Evolutionary conservation across 2,329 filamentous ascomycete species (phyloP).

Genomic region (Aspergillus niger): DNA sequence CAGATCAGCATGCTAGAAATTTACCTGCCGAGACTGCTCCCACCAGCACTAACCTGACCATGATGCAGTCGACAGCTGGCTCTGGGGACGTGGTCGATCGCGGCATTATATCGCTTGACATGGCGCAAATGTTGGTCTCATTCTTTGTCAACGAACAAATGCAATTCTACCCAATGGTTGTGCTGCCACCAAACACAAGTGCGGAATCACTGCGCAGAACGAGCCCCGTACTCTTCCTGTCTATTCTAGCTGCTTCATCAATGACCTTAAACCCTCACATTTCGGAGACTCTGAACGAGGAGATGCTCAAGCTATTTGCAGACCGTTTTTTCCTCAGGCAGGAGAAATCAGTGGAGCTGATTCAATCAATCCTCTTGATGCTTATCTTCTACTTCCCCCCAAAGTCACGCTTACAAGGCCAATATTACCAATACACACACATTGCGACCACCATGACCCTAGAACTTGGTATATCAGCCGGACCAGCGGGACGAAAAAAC

Average conservation of each 20-base stretch:
- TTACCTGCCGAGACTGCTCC: neutral
- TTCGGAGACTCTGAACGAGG: neutral
- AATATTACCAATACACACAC: conserved; percentile 56
- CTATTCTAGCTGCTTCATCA: neutral
- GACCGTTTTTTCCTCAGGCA: conserved; percentile 3
- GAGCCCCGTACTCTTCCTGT: conserved; percentile 7
- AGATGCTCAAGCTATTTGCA: neutral
- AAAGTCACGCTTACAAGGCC: conserved; percentile 49
- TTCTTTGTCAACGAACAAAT: neutral
- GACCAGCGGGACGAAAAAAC: neutral
- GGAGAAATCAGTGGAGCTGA: conserved; percentile 15
- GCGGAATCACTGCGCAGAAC: neutral
- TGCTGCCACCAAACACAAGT: neutral
- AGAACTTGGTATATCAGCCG: neutral
- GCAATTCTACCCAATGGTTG: conserved; percentile 1
- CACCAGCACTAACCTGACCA: neutral
- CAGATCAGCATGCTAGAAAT: neutral
- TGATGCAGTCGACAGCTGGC: neutral
- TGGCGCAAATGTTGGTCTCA: conserved; percentile 1
- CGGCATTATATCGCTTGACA: neutral
- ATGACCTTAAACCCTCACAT: neutral
- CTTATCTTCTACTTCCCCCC: conserved; percentile 55
- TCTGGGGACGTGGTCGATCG: conserved; percentile 4
- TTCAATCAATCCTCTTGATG: conserved; percentile 53
- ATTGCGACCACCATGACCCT: conserved; percentile 42